phyloP scores from a whole-genome alignment of 2,329 filamentous ascomycete genomes.

The Teratosphaeriaceae sp. region DNA sequence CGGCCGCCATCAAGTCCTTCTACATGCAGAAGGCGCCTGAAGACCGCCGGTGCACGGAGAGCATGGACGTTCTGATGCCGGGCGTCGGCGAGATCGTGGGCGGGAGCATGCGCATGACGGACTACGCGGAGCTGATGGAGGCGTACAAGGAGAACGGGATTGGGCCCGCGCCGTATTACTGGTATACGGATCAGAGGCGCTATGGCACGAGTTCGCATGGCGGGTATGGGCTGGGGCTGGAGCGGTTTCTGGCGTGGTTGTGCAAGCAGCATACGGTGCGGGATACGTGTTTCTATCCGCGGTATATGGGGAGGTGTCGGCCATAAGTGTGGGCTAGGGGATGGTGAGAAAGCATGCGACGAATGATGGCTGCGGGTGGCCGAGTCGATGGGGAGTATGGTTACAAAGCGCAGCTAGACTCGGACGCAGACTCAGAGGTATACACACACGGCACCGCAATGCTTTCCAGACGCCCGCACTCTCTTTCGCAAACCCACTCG shows the following conservation, averaged over 20 bases:
- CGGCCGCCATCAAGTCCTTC: conserved; percentile 94
- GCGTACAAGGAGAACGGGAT: conserved; percentile 86
- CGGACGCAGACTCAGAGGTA: too few relatives aligned
- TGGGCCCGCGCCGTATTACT: conserved; percentile 82
- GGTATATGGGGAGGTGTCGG: conserved; percentile 75
- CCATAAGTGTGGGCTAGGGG: too few relatives aligned
- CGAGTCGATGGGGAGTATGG: too few relatives aligned
- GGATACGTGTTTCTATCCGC: conserved; percentile 68
- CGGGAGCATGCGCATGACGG: conserved; percentile 92
- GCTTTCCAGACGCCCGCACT: too few relatives aligned
- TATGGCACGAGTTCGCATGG: conserved; percentile 91
- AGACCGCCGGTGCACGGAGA: conserved; percentile 83
- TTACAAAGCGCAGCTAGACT: too few relatives aligned
- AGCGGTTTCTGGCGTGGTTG: conserved; percentile 67
- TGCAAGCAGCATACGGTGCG: conserved; percentile 60
- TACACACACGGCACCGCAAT: too few relatives aligned
- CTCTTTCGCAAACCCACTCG: too few relatives aligned
- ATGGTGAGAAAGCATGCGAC: too few relatives aligned
- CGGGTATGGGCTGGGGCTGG: conserved; percentile 86
- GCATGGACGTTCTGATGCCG: conserved; percentile 81
- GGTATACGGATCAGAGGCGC: conserved; percentile 77
- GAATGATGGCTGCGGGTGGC: too few relatives aligned
- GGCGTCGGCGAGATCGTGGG: conserved; percentile 96
- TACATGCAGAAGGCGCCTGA: conserved; percentile 90
- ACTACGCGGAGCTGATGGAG: conserved; percentile 80